Base-by-base conservation (phyloP, 164 flowering plant genomes). In the Hamamelis virginiana region DNA sequence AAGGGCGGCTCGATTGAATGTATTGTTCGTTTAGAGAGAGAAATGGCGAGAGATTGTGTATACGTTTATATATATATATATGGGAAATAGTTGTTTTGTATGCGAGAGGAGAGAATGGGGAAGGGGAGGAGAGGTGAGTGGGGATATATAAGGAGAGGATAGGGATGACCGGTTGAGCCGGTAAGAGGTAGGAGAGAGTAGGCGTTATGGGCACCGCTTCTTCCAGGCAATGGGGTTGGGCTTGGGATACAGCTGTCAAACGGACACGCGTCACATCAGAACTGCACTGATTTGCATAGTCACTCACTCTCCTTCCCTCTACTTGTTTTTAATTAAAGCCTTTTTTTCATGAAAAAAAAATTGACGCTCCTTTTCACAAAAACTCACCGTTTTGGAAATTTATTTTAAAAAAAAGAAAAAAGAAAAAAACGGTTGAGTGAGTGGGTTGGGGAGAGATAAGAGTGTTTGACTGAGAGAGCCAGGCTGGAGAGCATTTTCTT, bases 181-280 rank as follows among this genome's bases (percentile, higher is more conserved):
- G 80, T 74, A n/a, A 50, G 10, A 26, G 15, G 44, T 15, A 14
- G 46, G 45, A 25, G 58, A 1, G 8, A 59, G 47, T 41, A 18
- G 52, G 74, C 64, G 77, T 72, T 72, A 74, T 69, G 78, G 79
- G 77, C 79, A 86, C 82, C 81, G 86, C 62, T 68, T 76, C 56
- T 74, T 66, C 78, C 69, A 64, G 74, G 74, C 38, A 76, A 33
- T 68, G 78, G 84, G 84, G 86, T 83, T 81, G 76, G 66, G 33
- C 53, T 68, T 78, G 80, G 68, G 80, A 76, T 82, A 86, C 90
- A 86, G 90, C 90, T 84, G 87, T 76, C 62, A 27, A 66, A 64
- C 25, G 76, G 75, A 85, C 89, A 86, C 92, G 92, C 83, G 92
- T 85, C 89, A 56, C 59, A 1, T 70, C 59, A 3, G 13, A 46